These are phyloP conservation scores for Penicillium corylophilum DNA, from an alignment of 2,329 filamentous ascomycete genomes.

Conservation along the genomic window DNA sequence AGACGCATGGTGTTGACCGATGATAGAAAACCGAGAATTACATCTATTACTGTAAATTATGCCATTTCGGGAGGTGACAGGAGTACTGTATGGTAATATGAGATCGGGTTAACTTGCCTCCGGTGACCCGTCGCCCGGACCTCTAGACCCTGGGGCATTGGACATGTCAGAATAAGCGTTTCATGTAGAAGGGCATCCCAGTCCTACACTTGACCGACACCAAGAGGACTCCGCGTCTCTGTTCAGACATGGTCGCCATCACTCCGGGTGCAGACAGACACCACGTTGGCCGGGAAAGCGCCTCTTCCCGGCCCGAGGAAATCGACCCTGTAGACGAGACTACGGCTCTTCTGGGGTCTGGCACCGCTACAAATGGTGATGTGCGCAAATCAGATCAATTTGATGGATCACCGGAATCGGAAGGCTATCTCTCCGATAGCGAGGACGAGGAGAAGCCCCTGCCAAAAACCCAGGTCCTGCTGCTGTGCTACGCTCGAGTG, in stretches of 20 bases:
- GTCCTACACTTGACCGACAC: neutral
- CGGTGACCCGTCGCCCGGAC: neutral
- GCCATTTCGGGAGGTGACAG: too few species aligned
- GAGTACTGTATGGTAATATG: neutral
- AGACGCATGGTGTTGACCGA: too few species aligned
- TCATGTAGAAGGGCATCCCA: neutral
- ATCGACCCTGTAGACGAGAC: constrained; percentile 14
- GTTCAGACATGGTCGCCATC: constrained; percentile 3
- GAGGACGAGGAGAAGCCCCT: constrained; percentile 51
- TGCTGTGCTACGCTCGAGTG: constrained; percentile 71
- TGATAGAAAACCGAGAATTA: neutral
- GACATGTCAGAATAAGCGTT: neutral
- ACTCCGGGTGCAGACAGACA: constrained; percentile 1
- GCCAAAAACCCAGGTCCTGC: constrained; percentile 64
- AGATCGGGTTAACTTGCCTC: neutral
- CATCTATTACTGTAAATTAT: neutral
- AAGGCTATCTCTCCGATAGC: neutral
- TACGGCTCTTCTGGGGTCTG: constrained; percentile 13
- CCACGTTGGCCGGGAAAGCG: neutral
- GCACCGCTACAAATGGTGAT: neutral
- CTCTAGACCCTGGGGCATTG: neutral
- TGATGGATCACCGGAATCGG: neutral
- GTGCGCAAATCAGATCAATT: neutral
- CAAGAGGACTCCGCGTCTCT: neutral
- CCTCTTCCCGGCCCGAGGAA: neutral